Evolutionary conservation across 805 yeast genomes (phyloP), one percentile per base, ranked within the genome.

Genomic region (Candida maesae): DNA sequence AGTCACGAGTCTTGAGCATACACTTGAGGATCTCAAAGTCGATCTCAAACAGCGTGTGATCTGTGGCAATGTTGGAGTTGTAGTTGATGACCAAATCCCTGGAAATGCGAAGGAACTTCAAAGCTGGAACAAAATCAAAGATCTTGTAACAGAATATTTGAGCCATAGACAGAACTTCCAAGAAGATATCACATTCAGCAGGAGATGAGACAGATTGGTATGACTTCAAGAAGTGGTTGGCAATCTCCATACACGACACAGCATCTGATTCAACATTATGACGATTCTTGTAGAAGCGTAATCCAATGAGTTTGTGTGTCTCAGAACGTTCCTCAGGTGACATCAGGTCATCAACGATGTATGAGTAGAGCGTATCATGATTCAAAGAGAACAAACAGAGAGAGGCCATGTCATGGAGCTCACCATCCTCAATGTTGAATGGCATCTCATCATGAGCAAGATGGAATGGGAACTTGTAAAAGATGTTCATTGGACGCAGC

Each of bases 401-500:
- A 2, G 59, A 52, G 0, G 75, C 55, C 18, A 74, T 47, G 7
- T 60, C 61, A 50, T 63, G 57, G 6, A 69, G 56, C 19, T 59
- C 58, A 2, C 54, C 37, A 5, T 63, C 61, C 7, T 52, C 51
- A 8, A 58, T 45, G 5, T 45, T 50, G 14, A 59, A 45, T 8
- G 60, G 53, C 13, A 54, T 40, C 9, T 59, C 53, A 4, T 65
- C 53, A 6, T 19, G 13, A 2, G 24, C 15, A 19, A 67, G 46
- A 46, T 68, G 68, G 41, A 72, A 69, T 8, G 79, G 79, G 17
- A 72, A 55, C 47, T 74, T 75, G 51, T 72, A 72, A 45, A 65
- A 67, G 2, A 69, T 56, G 19, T 69, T 65, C 12, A 64, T 52
- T 1, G 78, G 74, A 2, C 49, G 45, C 6, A 75, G 50, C 3